These are phyloP conservation scores for Zygosaccharomyces rouxii DNA, from an alignment of 805 yeast genomes.

Conservation along the genomic window DNA sequence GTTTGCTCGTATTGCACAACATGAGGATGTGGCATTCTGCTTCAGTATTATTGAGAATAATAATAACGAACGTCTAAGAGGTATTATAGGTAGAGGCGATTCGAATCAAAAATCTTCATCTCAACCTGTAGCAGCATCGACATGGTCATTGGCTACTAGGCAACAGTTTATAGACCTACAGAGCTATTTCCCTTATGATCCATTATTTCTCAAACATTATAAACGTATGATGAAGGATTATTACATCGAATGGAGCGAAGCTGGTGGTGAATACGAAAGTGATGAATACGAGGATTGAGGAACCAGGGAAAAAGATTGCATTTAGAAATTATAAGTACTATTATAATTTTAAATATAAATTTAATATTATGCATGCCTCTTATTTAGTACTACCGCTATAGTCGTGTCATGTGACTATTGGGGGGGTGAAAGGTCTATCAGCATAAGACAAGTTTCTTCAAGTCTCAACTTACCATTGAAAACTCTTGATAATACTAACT, in stretches of 20 bases:
- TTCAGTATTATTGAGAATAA: constrained; percentile 89
- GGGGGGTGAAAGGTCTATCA: too few relatives aligned
- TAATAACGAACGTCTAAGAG: constrained; percentile 47
- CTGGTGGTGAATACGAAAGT: constrained; percentile 53
- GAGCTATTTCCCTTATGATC: constrained; percentile 96
- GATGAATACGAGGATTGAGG: constrained; percentile 42
- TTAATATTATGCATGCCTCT: neutral
- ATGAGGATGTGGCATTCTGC: constrained; percentile 86
- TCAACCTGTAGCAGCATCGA: constrained; percentile 24
- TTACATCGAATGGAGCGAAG: constrained; percentile 82
- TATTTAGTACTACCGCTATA: too few relatives aligned
- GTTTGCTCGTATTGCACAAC: constrained; percentile 89
- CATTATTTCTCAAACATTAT: constrained; percentile 65
- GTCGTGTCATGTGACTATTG: too few relatives aligned
- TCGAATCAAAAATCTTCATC: constrained; percentile 20
- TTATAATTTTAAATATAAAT: neutral
- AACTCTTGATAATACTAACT: too few relatives aligned
- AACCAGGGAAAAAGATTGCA: neutral
- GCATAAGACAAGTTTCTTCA: too few relatives aligned
- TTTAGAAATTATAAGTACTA: neutral
- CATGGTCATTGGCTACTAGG: constrained; percentile 49
- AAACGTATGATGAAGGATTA: constrained; percentile 49
- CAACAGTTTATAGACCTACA: constrained; percentile 86
- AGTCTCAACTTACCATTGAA: too few relatives aligned
- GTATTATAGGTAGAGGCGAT: constrained; percentile 38